Evolutionary conservation across 495 filamentous ascomycete genomes (phyloP).

Genomic region (Chlorociboria aeruginascens): DNA sequence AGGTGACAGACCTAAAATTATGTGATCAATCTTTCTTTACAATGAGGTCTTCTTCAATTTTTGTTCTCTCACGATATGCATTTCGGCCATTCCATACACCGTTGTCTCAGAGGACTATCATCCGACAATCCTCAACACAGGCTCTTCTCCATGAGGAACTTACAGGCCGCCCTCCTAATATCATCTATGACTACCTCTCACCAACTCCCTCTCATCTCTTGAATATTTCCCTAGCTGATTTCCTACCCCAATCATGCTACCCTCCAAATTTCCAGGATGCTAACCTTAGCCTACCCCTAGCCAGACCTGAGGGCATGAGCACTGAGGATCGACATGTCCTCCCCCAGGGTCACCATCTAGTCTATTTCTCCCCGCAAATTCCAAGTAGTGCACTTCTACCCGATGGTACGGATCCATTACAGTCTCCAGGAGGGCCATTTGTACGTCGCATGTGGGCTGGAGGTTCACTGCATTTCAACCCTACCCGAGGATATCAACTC

Average conservation of each 20-base stretch:
- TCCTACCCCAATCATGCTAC: constrained; percentile 30
- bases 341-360: constrained; percentile 57
- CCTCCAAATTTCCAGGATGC: constrained; percentile 2
- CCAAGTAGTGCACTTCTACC: constrained; percentile 39
- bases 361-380: constrained; percentile 56
- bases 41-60: too few species aligned
- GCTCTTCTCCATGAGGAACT: constrained; percentile 7
- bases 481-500: constrained; percentile 13
- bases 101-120: background rate
- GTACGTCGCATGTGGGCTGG: constrained; percentile 72
- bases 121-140: background rate
- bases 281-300: background rate
- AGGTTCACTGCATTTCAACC: constrained; percentile 34
- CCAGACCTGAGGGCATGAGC: background rate
- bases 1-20: too few species aligned
- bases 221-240: constrained; percentile 45
- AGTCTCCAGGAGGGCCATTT: constrained; percentile 53
- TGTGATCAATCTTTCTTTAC: too few species aligned
- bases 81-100: background rate
- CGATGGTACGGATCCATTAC: constrained; percentile 63
- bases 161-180: constrained; percentile 35
- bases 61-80: too few species aligned
- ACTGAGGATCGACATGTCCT: constrained; percentile 16
- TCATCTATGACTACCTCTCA: constrained; percentile 51
- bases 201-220: constrained; percentile 55